Evolutionary conservation across 352 stramenopile species (phyloP), one percentile per base, ranked within the genome.

Genomic region (Globisporangium megalacanthum): DNA sequence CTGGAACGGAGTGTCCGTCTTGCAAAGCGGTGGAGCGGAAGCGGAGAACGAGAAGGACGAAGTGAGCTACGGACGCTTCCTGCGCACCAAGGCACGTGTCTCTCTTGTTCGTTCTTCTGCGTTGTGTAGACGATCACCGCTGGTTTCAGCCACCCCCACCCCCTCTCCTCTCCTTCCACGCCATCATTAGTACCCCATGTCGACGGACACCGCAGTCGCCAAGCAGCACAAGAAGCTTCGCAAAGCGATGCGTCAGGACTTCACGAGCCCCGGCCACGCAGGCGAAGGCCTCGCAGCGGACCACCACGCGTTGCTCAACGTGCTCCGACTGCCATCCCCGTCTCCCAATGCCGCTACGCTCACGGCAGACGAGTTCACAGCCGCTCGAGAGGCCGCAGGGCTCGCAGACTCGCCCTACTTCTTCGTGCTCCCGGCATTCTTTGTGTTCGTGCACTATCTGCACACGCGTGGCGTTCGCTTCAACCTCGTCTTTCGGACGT

Each of bases 401-500:
- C 62, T 91, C 9, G 46, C 64, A 7, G 73, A 76, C 6, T 79
- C 73, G 14, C 54, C 56, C 15, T 79, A 83, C 36, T 81, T 64
- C 49, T 92, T 89, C 54, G 75, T 92, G 17, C 62, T 92, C 22
- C 77, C 80, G 5, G 73, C 78, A 8, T 90, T 92, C 50, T 87
- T 89, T 53, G 56, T 49, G 10, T 54, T 92, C 11, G 35, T 92
- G 41, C 61, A 76, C 60, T 67, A 73, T 44, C 60, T 90, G 14
- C 74, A 90, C 36, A 50, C 52, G 14, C 63, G 75, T 4, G 57
- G 71, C 42, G 61, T 68, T 4, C 61, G 39, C n/a, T 92, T 88
- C 61, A 89, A 86, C 59, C 64, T 92, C 49, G 77, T 92, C 36
- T 92, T 92, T 54, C 79, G 83, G 7, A 92, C 83, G 3, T 92